Conservation (phyloP, 176 grass and related monocot genomes). For the Eremochloa ophiuroides region DNA sequence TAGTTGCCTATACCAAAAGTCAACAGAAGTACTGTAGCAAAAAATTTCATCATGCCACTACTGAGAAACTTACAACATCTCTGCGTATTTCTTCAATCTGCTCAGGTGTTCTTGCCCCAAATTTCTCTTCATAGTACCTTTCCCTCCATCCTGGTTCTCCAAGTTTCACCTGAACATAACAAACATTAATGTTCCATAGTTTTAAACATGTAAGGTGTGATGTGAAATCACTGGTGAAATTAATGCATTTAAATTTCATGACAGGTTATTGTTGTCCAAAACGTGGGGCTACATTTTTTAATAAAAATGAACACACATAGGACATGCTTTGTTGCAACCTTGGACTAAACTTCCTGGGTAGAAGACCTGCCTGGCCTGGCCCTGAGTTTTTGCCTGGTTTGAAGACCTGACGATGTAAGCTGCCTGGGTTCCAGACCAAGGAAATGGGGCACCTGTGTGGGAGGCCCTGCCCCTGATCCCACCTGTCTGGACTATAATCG, state of each 20-base stretch:
- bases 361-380: neutral
- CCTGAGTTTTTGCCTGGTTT: neutral
- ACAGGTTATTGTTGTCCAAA: neutral
- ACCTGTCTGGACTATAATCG: neutral
- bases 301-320: neutral
- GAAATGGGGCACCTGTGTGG: neutral
- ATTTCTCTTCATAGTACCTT: constrained; percentile 96
- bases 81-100: constrained; percentile 75
- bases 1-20: neutral
- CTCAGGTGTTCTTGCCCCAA: constrained; percentile 59
- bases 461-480: neutral
- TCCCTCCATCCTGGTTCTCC: constrained; percentile 97
- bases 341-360: neutral
- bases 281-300: neutral
- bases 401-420: neutral
- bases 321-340: neutral
- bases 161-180: constrained; percentile 72
- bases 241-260: neutral
- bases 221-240: neutral
- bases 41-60: neutral
- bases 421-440: neutral
- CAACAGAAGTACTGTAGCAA: neutral
- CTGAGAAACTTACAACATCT: constrained; percentile 73
- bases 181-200: constrained; percentile 11
- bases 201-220: neutral